These are phyloP conservation scores for Pyrenochaeta sp. DNA, from an alignment of 2,329 filamentous ascomycete species.

Conservation along the genomic window DNA sequence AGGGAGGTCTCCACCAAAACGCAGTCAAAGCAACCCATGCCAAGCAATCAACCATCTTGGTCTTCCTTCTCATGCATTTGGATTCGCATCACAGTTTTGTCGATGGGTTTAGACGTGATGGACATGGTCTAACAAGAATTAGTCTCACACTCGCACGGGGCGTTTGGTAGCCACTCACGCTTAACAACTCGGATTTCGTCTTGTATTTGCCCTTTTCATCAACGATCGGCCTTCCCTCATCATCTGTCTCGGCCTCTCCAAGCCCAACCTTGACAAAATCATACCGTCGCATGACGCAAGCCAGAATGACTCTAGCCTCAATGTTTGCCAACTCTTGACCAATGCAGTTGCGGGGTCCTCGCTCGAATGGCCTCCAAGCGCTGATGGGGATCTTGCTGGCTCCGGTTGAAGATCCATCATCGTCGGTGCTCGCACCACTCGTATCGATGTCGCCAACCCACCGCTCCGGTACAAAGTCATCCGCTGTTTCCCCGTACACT, in stretches of 20 bases:
- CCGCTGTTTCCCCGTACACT: slow-evolving; percentile 42
- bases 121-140: slow-evolving; percentile 35
- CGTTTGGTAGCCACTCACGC: slow-evolving; percentile 31
- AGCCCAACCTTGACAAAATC: slow-evolving; percentile 47
- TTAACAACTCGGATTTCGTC: slow-evolving; percentile 43
- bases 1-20: too few species aligned
- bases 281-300: slow-evolving; percentile 44
- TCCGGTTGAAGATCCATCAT: slow-evolving; percentile 12
- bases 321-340: slow-evolving; percentile 65
- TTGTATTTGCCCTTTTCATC: slow-evolving; percentile 40
- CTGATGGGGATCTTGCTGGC: slow-evolving; percentile 46
- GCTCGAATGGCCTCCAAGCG: slow-evolving; percentile 65
- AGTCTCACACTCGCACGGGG: slow-evolving; percentile 1
- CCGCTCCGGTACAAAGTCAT: slow-evolving; percentile 47
- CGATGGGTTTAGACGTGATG: slow-evolving; percentile 44
- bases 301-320: slow-evolving; percentile 62
- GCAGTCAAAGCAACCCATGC: too few species aligned
- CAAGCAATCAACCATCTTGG: background rate
- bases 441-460: slow-evolving; percentile 50
- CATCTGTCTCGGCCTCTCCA: slow-evolving; percentile 37
- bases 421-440: slow-evolving; percentile 23
- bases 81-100: slow-evolving; percentile 42
- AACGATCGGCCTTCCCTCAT: slow-evolving; percentile 33
- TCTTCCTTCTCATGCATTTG: slow-evolving; percentile 12
- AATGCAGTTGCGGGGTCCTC: slow-evolving; percentile 65